Evolutionary conservation across 2,329 filamentous ascomycete species (phyloP).

Genomic region (Xylaria sp.): DNA sequence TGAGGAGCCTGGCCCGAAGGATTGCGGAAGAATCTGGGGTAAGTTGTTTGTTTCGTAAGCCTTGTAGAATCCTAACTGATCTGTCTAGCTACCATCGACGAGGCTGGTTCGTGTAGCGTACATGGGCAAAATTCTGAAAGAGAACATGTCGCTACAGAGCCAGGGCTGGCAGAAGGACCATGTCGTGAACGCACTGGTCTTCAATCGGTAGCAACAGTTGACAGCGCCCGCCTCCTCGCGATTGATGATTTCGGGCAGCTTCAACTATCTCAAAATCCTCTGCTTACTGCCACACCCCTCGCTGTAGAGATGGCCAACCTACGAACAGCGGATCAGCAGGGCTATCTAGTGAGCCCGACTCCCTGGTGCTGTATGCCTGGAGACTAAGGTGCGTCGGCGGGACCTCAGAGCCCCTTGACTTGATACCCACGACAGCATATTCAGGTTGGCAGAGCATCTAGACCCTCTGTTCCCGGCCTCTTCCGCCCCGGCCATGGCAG

Average conservation of each 20-base stretch:
- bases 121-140: slow-evolving; percentile 81
- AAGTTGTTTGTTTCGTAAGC: slow-evolving; percentile 50
- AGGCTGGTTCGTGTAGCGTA: slow-evolving; percentile 79
- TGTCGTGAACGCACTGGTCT: slow-evolving; percentile 81
- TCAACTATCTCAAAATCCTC: slow-evolving; percentile 9
- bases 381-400: neutral
- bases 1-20: slow-evolving; percentile 70
- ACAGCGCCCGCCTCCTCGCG: slow-evolving; percentile 21
- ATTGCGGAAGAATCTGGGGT: slow-evolving; percentile 73
- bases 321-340: neutral
- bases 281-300: neutral
- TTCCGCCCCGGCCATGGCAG: slow-evolving; percentile 4
- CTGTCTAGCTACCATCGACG: slow-evolving; percentile 63
- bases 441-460: slow-evolving; percentile 9
- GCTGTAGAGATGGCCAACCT: slow-evolving; percentile 9
- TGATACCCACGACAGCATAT: neutral
- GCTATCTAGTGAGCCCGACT: neutral
- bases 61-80: slow-evolving; percentile 10
- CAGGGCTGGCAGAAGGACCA: slow-evolving; percentile 83
- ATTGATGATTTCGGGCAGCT: slow-evolving; percentile 4
- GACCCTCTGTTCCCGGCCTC: neutral
- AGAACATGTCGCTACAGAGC: slow-evolving; percentile 70
- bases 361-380: slow-evolving; percentile 9
- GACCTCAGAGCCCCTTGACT: neutral
- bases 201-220: slow-evolving; percentile 55